A percentile compares a stretch with the other conserved stretches of the same genome.
Evolutionary conservation across 352 stramenopile species (phyloP).

Genomic region (Globisporangium megalacanthum): DNA sequence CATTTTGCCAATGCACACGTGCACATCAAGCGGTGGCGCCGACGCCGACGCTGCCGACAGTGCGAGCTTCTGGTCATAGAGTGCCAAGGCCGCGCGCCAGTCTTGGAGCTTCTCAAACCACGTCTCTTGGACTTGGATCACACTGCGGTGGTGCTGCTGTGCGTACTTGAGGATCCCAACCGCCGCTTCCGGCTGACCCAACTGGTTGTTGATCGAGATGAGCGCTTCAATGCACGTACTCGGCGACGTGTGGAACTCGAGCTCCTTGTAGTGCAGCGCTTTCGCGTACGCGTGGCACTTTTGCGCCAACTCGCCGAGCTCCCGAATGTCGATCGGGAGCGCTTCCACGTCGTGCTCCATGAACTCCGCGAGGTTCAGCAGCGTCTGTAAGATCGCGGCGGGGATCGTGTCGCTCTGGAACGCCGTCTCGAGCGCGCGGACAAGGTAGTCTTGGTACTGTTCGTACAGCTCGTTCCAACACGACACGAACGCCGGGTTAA

Average conservation of each 20-base stretch:
- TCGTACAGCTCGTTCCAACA: constrained; percentile 98
- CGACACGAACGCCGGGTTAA: constrained; percentile 98
- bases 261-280: constrained; percentile 94
- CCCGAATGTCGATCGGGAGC: constrained; percentile 95
- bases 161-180: constrained; percentile 96
- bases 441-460: constrained; percentile 90
- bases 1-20: constrained; percentile 96
- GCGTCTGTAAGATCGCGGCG: constrained; percentile 94
- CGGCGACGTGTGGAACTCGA: constrained; percentile 92
- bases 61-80: constrained; percentile 91
- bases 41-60: constrained; percentile 6
- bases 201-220: constrained; percentile 99
- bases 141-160: constrained; percentile 69
- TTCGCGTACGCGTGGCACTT: constrained; percentile 98
- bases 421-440: constrained; percentile 91
- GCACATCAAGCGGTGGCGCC: constrained; percentile 58
- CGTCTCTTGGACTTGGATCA: constrained; percentile 91
- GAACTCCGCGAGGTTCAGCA: constrained; percentile 98
- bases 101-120: constrained; percentile 98
- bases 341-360: constrained; percentile 97
- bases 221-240: constrained; percentile 96
- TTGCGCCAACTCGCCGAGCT: constrained; percentile 92
- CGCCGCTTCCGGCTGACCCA: constrained; percentile 94
- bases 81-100: constrained; percentile 92
- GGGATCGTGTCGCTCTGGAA: constrained; percentile 92